phyloP scores from a whole-genome alignment of 768 basidiomycete species.

The Austroboletus festivus region DNA sequence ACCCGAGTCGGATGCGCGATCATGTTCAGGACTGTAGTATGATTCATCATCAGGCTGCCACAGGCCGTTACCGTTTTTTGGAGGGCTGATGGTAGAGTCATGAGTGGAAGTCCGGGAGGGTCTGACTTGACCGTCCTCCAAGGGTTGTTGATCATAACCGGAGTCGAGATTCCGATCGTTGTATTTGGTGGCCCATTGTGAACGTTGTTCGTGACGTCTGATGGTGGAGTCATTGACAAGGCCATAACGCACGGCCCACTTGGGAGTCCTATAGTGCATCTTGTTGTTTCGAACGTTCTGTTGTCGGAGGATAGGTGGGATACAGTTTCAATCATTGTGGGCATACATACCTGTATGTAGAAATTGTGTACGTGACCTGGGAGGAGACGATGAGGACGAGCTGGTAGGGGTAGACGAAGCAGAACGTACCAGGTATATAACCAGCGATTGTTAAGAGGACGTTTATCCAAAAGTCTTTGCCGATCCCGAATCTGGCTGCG shows the following conservation, averaged over 20 bases:
- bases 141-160: constrained; percentile 63
- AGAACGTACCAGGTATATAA: constrained; percentile 73
- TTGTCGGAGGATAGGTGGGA: constrained; percentile 1
- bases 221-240: constrained; percentile 80
- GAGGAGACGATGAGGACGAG: constrained; percentile 8
- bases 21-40: constrained; percentile 52
- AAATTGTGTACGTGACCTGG: constrained; percentile 89
- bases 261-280: constrained; percentile 87
- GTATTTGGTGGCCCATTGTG: constrained; percentile 85
- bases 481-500: constrained; percentile 89
- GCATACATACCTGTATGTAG: constrained; percentile 69
- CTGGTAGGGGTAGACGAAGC: background rate
- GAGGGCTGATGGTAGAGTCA: constrained; percentile 6
- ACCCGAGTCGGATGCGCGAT: constrained; percentile 35
- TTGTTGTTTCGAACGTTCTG: constrained; percentile 97
- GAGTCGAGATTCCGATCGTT: constrained; percentile 75
- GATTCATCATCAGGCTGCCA: constrained; percentile 78
- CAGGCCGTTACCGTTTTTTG: constrained; percentile 45
- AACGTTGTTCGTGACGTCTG: constrained; percentile 73
- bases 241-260: constrained; percentile 90
- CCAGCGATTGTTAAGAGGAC: constrained; percentile 84
- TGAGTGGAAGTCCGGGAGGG: constrained; percentile 12
- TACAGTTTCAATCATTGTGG: background rate
- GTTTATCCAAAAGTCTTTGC: constrained; percentile 89
- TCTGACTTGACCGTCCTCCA: constrained; percentile 77